Base-by-base conservation (phyloP, 305 asterid species). In the Andrographis paniculata region DNA sequence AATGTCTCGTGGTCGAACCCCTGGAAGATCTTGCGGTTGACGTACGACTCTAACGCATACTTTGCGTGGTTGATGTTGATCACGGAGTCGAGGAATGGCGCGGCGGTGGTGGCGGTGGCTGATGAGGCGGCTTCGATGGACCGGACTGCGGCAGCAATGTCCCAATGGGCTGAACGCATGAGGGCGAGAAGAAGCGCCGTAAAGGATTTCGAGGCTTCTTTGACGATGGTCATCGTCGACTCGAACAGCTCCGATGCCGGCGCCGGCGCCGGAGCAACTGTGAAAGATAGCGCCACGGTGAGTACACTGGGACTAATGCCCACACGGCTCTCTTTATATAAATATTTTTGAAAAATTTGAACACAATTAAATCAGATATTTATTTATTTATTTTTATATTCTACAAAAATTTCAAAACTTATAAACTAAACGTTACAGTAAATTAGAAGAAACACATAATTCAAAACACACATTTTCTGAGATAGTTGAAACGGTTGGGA, bases 1-100 rank as follows among this genome's bases (percentile, higher is more conserved):
- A 89, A 89, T 0, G 94, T 85, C 68, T 85, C 95, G 55, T 89
- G 95, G 69, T 85, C 98, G 55, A 89, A 89, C 9, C 95, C 95
- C 55, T 77, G 95, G 73, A 82, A 89, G 76, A 89, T 71, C 55
- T 89, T 89, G 12, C 91, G 80, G 51, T 73, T 80, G 48, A 89
- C 71, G 37, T 89, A 89, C 24, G 98, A 85, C 37, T 89, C 95
- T 9, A 89, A 40, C 0, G 94, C 92, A 22, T 80, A 80, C 64
- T 85, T 85, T 3, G 93, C 95, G 50, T 85, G 95, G 86, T 69
- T 85, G 42, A 72, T 56, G 42, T 91, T 83, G 16, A 78, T 70
- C 3, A 77, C 70, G 17, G 89, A 69, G 74, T 77, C 88, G 3
- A 63, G 52, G 53, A 65, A 56, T 4, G 82, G 56, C 48, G 76